phyloP scores from a whole-genome alignment of 1,139 yeast genomes.

The Kodamaea suecica region DNA sequence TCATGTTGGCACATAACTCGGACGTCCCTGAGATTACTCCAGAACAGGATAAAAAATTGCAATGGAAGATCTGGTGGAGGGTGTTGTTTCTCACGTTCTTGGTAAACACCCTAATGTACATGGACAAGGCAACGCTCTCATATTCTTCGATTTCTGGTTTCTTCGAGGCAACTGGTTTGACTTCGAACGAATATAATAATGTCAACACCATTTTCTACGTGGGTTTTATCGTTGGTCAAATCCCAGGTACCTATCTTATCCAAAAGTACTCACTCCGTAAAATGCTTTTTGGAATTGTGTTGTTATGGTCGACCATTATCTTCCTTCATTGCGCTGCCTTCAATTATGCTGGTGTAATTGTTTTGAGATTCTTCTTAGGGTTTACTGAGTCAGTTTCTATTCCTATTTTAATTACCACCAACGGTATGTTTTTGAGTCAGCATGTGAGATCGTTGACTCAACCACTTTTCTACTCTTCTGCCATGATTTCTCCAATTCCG shows the following conservation, averaged over 20 bases:
- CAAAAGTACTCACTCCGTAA: slow-evolving; percentile 34
- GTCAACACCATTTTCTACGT: slow-evolving; percentile 38
- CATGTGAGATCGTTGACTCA: slow-evolving; percentile 39
- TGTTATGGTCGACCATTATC: slow-evolving; percentile 38
- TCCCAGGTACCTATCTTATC: slow-evolving; percentile 28
- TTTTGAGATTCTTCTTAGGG: slow-evolving; percentile 44
- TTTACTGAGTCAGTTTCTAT: slow-evolving; percentile 42
- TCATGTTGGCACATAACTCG: slow-evolving; percentile 1
- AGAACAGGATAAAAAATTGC: slow-evolving; percentile 30
- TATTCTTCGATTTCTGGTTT: slow-evolving; percentile 42
- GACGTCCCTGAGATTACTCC: slow-evolving; percentile 24
- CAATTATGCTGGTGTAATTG: slow-evolving; percentile 39
- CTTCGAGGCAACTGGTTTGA: slow-evolving; percentile 37
- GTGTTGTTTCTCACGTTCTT: slow-evolving; percentile 32
- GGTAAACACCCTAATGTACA: slow-evolving; percentile 37
- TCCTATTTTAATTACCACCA: slow-evolving; percentile 37
- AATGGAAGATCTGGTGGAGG: slow-evolving; percentile 30
- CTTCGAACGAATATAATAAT: slow-evolving; percentile 32
- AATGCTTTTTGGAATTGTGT: slow-evolving; percentile 26
- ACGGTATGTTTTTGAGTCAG: slow-evolving; percentile 43
- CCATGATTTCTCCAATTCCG: slow-evolving; percentile 43
- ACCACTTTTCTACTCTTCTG: slow-evolving; percentile 45
- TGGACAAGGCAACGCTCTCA: slow-evolving; percentile 45
- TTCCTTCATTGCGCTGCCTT: slow-evolving; percentile 38
- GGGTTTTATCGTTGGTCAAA: slow-evolving; percentile 36